Conservation (phyloP, 768 basidiomycete genomes). For the Mycena amicta region DNA sequence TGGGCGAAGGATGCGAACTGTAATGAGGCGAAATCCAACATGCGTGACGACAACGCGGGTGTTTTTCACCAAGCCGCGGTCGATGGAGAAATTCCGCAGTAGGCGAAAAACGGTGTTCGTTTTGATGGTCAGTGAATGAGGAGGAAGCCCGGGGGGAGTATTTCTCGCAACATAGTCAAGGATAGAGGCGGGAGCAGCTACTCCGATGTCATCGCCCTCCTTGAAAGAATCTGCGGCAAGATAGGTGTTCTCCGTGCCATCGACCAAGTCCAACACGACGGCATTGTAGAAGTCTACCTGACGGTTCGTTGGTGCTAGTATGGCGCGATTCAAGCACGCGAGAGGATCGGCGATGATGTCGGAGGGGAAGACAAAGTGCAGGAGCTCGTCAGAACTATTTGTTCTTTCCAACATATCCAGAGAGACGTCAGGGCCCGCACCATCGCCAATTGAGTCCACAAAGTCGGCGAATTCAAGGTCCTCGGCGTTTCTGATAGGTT, state of each 20-base stretch:
- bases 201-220: too few species aligned
- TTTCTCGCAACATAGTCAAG: too few species aligned
- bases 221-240: constrained; percentile 22
- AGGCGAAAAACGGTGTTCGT: too few species aligned
- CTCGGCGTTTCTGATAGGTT: constrained; percentile 39
- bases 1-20: too few species aligned
- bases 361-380: constrained; percentile 26
- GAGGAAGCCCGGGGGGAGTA: too few species aligned
- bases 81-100: too few species aligned
- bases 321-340: constrained; percentile 30
- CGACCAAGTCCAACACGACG: constrained; percentile 28
- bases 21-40: too few species aligned
- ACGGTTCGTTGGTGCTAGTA: constrained; percentile 40
- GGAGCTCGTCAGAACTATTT: constrained; percentile 3
- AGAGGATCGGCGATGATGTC: constrained; percentile 28
- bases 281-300: constrained; percentile 40
- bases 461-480: constrained; percentile 39
- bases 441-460: too few species aligned
- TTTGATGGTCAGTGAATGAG: too few species aligned
- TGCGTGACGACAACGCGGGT: too few species aligned
- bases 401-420: constrained; percentile 17
- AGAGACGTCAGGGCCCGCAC: constrained; percentile 27
- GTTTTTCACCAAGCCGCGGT: too few species aligned
- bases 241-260: constrained; percentile 16
- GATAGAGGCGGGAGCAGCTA: too few species aligned